Evolutionary conservation across 2,329 filamentous ascomycete species (phyloP).

Genomic region (Colletotrichum siamense): DNA sequence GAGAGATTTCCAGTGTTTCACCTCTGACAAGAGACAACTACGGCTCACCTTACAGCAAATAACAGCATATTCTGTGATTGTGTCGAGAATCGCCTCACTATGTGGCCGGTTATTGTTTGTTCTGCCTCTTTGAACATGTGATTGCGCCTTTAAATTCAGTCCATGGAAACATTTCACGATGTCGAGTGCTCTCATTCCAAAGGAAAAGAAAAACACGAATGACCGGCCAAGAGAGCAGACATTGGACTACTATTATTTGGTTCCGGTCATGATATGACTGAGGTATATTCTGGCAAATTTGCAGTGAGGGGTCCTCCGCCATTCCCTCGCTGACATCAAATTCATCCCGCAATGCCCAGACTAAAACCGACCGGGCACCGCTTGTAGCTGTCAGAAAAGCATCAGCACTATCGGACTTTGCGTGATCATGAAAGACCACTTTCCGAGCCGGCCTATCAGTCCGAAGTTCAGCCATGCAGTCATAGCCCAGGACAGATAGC

Average conservation of each 20-base stretch:
- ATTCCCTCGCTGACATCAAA: background rate
- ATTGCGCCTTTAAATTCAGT: background rate
- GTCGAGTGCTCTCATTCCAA: background rate
- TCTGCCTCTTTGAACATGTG: background rate
- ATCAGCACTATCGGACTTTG: background rate
- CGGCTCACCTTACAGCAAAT: background rate
- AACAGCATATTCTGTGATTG: background rate
- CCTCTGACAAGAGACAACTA: background rate
- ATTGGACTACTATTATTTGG: background rate
- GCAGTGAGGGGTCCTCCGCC: background rate
- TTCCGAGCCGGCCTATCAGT: background rate
- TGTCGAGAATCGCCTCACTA: background rate
- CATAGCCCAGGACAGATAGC: background rate
- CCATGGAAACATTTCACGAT: background rate
- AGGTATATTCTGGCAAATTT: background rate
- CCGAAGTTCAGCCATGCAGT: background rate
- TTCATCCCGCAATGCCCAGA: background rate
- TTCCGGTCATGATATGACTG: background rate
- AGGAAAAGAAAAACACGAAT: background rate
- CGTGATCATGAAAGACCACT: background rate
- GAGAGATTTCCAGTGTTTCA: background rate
- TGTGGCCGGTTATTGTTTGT: background rate
- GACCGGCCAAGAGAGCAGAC: fast-evolving
- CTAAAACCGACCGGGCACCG: background rate
- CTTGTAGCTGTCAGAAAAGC: background rate